A percentile compares a stretch with the other conserved stretches of the same genome.
These are phyloP conservation scores for Candida frijolesensis DNA, from an alignment of 1,139 yeast species.

Conservation along the genomic window DNA sequence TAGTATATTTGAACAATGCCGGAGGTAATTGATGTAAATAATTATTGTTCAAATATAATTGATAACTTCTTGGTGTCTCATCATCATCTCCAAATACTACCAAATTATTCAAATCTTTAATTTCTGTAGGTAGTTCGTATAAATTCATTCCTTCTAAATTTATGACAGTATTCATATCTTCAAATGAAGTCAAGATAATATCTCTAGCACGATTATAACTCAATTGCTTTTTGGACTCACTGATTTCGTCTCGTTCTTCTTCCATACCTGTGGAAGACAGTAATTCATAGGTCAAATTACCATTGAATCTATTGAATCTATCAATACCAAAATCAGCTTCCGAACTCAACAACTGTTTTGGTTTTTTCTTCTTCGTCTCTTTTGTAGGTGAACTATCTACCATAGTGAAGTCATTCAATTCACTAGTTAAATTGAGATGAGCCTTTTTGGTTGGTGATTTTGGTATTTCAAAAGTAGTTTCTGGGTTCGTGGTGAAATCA, in stretches of 20 bases:
- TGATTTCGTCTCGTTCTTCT: constrained; percentile 2
- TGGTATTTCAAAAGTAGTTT: constrained; percentile 25
- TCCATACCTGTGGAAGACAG: constrained; percentile 25
- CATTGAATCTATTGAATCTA: constrained; percentile 42
- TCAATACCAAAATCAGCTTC: constrained; percentile 53
- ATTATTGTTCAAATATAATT: constrained; percentile 43
- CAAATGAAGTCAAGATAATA: constrained; percentile 42
- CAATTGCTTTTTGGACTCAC: constrained; percentile 13
- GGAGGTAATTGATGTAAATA: constrained; percentile 36
- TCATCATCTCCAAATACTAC: constrained; percentile 30
- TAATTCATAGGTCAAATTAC: constrained; percentile 26
- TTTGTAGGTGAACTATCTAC: not conserved
- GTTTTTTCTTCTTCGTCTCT: not conserved
- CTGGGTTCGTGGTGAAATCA: constrained; percentile 25
- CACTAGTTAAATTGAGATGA: constrained; percentile 10
- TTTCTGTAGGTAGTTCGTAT: constrained; percentile 44
- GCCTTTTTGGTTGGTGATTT: constrained; percentile 26
- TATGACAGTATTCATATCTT: constrained; percentile 37
- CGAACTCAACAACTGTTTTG: constrained; percentile 30
- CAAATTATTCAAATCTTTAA: constrained; percentile 45
- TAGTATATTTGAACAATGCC: constrained; percentile 42
- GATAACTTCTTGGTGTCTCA: constrained; percentile 21
- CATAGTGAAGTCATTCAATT: not conserved
- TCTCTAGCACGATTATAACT: constrained; percentile 31
- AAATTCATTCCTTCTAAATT: constrained; percentile 41